These are phyloP conservation scores for Tulasnella sp. DNA, from an alignment of 768 basidiomycete species.

Conservation along the genomic window DNA sequence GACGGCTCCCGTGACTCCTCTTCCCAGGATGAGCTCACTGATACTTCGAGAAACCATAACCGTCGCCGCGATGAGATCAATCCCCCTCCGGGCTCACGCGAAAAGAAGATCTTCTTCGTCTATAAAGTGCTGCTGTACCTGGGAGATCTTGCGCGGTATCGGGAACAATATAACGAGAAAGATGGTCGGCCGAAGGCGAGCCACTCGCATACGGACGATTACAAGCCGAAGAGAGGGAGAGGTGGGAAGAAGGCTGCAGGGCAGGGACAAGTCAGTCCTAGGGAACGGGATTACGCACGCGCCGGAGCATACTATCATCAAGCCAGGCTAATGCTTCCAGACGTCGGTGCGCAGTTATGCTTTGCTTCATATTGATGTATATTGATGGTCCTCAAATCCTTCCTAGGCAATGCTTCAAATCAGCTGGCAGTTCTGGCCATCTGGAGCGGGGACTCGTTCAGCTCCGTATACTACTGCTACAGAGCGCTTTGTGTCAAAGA, in stretches of 20 bases:
- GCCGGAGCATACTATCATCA: slow-evolving; percentile 77
- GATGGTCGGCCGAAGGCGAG: slow-evolving; percentile 54
- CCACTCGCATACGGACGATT: slow-evolving; percentile 12
- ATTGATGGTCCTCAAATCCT: not conserved
- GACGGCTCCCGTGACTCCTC: slow-evolving; percentile 4
- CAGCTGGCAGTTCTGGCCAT: slow-evolving; percentile 89
- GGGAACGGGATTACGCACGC: slow-evolving; percentile 57
- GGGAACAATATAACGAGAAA: slow-evolving; percentile 75
- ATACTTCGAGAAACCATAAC: slow-evolving; percentile 33
- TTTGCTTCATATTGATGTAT: not conserved
- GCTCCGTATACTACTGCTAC: slow-evolving; percentile 75
- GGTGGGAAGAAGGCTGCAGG: slow-evolving; percentile 35
- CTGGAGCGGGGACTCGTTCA: slow-evolving; percentile 74
- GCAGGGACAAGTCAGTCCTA: slow-evolving; percentile 34
- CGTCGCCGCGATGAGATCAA: no score
- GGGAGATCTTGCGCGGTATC: slow-evolving; percentile 90
- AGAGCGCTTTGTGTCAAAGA: slow-evolving; percentile 77
- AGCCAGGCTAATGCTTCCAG: slow-evolving; percentile 68
- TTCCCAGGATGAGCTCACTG: not conserved
- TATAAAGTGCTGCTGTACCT: slow-evolving; percentile 85
- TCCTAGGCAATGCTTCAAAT: slow-evolving; percentile 63
- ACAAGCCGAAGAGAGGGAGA: slow-evolving; percentile 43
- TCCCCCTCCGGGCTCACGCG: slow-evolving; percentile 41
- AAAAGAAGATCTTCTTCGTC: slow-evolving; percentile 57
- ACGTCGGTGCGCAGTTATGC: slow-evolving; percentile 48